Base-by-base conservation (phyloP, 2,329 filamentous ascomycete species). In the Fusarium veterinarium region DNA sequence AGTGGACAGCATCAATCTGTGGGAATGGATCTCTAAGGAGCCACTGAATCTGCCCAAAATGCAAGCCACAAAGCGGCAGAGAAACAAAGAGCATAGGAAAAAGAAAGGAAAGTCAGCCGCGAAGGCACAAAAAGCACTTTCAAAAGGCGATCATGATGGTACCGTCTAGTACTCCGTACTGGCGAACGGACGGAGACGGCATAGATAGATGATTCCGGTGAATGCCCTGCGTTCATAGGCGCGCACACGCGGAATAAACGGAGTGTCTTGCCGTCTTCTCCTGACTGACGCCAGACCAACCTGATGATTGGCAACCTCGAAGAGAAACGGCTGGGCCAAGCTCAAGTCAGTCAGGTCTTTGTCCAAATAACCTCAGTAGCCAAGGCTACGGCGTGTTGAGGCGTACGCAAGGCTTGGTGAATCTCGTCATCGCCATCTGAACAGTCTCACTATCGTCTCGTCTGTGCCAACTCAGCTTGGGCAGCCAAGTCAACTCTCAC, bases 1-100 rank as follows among this genome's bases (percentile, higher is more conserved):
- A 64, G 57, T 73, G 69, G 64, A 57, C 51, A 55, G 44, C 60
- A 67, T 66, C 69, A 73, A 51, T 73, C 65, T 62, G 65, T 61
- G 69, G 70, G 69, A 66, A 66, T 66, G 56, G 48, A 58, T 66
- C 56, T 65, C 51, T 33, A 56, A 53, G 40, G 64, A 67, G 70
- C 65, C 66, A 73, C 56, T 71, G 57, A 41, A 71, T 73, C 49
- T 64, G 64, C 28, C 31, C 30, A 45, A 52, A 49, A 58, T 48
- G 28, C 37, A 67, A 72, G 59, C 69, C 59, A 72, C 65, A 53
- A 67, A 73, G 48, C 55, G 28, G 60, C 58, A 61, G 46, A 45
- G 38, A 41, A 46, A 57, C 45, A 62, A 55, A 61, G 57, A 44
- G 60, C 30, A 63, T 57, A 55, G 59, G 62, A 60, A 55, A 67